Evolutionary conservation across 805 yeast genomes (phyloP), one percentile per base, ranked within the genome.

Genomic region (Torulaspora indica): DNA sequence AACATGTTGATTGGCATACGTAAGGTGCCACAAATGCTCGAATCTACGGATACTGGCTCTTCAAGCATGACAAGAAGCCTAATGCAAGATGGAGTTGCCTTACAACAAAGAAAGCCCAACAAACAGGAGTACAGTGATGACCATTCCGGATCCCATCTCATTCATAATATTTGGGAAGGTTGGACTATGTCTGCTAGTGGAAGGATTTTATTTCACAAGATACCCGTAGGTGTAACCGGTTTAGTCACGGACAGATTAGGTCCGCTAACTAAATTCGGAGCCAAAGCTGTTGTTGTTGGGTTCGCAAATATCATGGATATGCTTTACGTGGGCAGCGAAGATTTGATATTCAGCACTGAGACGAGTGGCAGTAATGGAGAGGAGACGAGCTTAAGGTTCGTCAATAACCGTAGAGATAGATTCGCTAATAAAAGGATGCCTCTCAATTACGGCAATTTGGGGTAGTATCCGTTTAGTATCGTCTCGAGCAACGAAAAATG

Each of bases 121-220:
- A 20, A 13, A 5, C 13, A 15, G 9, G 37, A 34, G 13, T 15
- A 18, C 8, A 17, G 9, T 4, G 15, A 17, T 29, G 7, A n/a
- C 5, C 24, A 35, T 8, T 20, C 41, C 20, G 30, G 41, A 12
- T 60, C 67, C 37, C 62, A 71, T 43, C 57, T 68, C 37, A 52
- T 72, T 15, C 66, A 66, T 38, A 71, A 71, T 43, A 58, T 74
- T 8, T 85, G 95, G 93, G 90, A 86, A 61, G 95, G 93, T 1
- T 87, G 87, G 75, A 81, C 88, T 2, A 76, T 87, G 68, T 72
- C 76, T 4, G 77, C 80, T n/a, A 73, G 75, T 43, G 95, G 95
- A 0, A 72, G 73, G 36, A 71, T 83, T 14, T 67, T 74, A 20
- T 72, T 71, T 41, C 84, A 81, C 55, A 78, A 78, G 29, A 75